Evolutionary conservation across 257 asterid species (phyloP).

Genomic region (Nicotiana obtusifolia): DNA sequence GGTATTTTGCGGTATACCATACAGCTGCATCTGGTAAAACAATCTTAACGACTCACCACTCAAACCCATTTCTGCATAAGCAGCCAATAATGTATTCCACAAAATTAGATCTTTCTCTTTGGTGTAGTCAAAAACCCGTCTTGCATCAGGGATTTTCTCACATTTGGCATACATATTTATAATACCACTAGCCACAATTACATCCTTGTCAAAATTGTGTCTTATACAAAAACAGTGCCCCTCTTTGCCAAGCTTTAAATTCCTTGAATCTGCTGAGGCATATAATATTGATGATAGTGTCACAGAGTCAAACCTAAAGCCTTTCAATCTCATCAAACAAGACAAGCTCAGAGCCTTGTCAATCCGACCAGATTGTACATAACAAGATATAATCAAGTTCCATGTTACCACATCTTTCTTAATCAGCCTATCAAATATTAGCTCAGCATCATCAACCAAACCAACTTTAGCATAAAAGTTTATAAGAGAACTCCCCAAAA

Average conservation of each 20-base stretch:
- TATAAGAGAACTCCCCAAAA: conserved; percentile 24
- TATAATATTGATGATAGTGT: conserved; percentile 22
- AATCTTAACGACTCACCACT: conserved; percentile 23
- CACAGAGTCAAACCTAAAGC: conserved; percentile 19
- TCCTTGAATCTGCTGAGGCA: conserved; percentile 19
- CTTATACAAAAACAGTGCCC: conserved; percentile 27
- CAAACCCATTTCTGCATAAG: conserved; percentile 26
- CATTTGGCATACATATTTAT: conserved; percentile 30
- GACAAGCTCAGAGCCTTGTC: conserved; percentile 19
- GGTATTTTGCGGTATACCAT: conserved; percentile 19
- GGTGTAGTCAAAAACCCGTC: conserved; percentile 22
- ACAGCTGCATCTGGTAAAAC: conserved; percentile 27
- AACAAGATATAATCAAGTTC: conserved; percentile 27
- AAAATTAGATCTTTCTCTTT: conserved; percentile 17
- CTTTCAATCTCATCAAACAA: conserved; percentile 18
- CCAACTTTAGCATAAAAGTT: conserved; percentile 32
- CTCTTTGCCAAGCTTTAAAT: conserved; percentile 25
- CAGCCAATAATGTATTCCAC: conserved; percentile 28
- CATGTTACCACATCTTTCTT: conserved; percentile 31
- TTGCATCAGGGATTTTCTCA: conserved; percentile 19
- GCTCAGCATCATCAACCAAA: conserved; percentile 23
- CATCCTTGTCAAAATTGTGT: conserved; percentile 8
- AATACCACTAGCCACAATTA: conserved; percentile 19
- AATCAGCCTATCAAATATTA: conserved; percentile 17
- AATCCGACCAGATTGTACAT: conserved; percentile 11